Base-by-base conservation (phyloP, 371 early-diverging fungal species). In the Aphelidium insulamus region DNA sequence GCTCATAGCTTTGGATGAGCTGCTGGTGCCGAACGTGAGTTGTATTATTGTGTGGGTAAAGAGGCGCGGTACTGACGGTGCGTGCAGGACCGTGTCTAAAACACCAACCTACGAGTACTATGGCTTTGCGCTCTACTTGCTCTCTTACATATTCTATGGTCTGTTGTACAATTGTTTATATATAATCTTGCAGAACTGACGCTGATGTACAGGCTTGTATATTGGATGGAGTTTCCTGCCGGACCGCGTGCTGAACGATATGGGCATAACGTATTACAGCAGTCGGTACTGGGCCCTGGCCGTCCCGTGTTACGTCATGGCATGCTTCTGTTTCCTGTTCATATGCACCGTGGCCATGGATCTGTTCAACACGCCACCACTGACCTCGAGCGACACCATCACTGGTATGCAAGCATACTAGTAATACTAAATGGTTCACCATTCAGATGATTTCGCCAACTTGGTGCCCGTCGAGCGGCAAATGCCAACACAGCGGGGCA, bases 51-150 rank as follows among this genome's bases (percentile, higher is more conserved):
- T n/a, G n/a, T n/a, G n/a, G n/a, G n/a, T n/a, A n/a, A n/a, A n/a
- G n/a, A n/a, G n/a, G n/a, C n/a, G n/a, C n/a, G n/a, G n/a, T n/a
- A n/a, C n/a, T n/a, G n/a, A n/a, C n/a, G n/a, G n/a, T n/a, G n/a
- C n/a, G n/a, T n/a, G n/a, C n/a, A n/a, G n/a, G n/a, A 52, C 47
- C 2, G 16, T 52, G 27, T 65, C 65, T 30, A 72, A 71, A 31
- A 77, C 71, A 11, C 77, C 77, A 5, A 64, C 72, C 0, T 72
- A 72, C 38, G 81, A 81, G 35, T 78, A 77, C 47, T 73, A 77
- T 45, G 83, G 83, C 9, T 82, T 82, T 49, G 79, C 71, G 11
- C 55, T 78, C 38, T 82, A 82, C 38, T 56, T 82, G n/a, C 55
- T 68, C 5, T 77, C 83, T 1, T 68, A 72, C 47, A 66, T 77